A percentile compares a stretch with the other conserved stretches of the same genome.
These are phyloP conservation scores for Backusella luteola DNA, from an alignment of 192 early-diverging fungal species.

Conservation along the genomic window DNA sequence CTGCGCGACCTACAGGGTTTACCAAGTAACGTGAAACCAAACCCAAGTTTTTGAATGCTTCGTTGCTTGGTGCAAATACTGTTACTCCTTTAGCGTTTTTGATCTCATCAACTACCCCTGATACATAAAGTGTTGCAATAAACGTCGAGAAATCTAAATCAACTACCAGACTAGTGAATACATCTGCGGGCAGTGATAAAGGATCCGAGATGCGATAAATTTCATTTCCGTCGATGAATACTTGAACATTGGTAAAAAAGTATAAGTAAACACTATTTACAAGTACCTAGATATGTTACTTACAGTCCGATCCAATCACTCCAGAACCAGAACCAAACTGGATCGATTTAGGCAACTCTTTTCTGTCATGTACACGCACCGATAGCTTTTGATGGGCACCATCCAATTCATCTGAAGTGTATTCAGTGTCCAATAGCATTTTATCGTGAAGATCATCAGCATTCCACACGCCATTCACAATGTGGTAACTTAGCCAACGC, in stretches of 20 bases:
- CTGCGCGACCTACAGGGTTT: constrained; percentile 33
- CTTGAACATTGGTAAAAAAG: neutral
- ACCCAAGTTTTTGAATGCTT: constrained; percentile 57
- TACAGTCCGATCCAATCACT: constrained; percentile 20
- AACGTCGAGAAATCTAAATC: constrained; percentile 36
- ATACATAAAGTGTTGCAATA: constrained; percentile 31
- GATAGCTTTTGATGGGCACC: constrained; percentile 18
- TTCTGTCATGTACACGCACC: constrained; percentile 6
- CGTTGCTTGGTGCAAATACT: constrained; percentile 61
- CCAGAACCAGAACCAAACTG: constrained; percentile 23
- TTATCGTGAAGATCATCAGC: constrained; percentile 43
- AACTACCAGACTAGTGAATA: constrained; percentile 21
- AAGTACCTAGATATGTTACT: neutral
- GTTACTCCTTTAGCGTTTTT: constrained; percentile 35
- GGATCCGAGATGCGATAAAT: constrained; percentile 32
- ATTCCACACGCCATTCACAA: constrained; percentile 50
- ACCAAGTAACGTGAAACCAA: constrained; percentile 59
- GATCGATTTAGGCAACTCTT: constrained; percentile 15
- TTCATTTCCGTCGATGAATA: constrained; percentile 7
- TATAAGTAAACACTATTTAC: neutral
- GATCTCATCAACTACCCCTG: constrained; percentile 11
- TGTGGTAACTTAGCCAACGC: constrained; percentile 63
- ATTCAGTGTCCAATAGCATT: constrained; percentile 51
- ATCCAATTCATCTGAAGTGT: constrained; percentile 24
- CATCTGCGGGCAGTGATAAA: constrained; percentile 14